Evolutionary conservation across 768 basidiomycete species (phyloP), one percentile per base, ranked within the genome.

Genomic region (Pleurotus salmoneostramineus): DNA sequence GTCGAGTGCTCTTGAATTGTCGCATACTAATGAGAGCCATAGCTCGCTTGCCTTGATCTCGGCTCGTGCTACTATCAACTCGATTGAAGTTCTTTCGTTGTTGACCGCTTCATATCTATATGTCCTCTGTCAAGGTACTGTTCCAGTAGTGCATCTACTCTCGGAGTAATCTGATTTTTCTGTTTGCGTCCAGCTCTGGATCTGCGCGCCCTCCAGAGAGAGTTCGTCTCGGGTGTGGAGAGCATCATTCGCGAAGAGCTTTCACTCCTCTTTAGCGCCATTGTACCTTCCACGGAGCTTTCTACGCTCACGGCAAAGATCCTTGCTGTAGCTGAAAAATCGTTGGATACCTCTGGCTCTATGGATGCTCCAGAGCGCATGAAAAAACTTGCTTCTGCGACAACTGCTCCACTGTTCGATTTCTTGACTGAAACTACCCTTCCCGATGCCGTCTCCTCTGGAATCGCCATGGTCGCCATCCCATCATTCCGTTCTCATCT

Each of bases 1-100:
- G 36, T 32, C 37, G 10, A 27, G 21, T 11, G 49, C 52, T 46
- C 10, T 14, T 10, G 12, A 49, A 11, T 54, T 52, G 43, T 45
- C 34, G 6, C 27, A 46, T 61, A 7, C 59, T 67, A 15, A 66
- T 60, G 45, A 52, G 62, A 44, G 43, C 61, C 36, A 52, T 56
- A 91, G 89, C 69, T 93, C 91, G 4, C 77, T 95, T 56, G 93
- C 93, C 0, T 74, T 95, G 61, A 85, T 94, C 56, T 93, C 91
- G 14, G 91, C 84, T 21, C 85, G 93, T 40, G 87, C 87, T 31
- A 93, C 93, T 0, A 74, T 92, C 63, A 83, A 82, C 64, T 83
- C 93, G 11, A 77, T 92, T 12, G 90, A 94, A 59, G 86, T 93
- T 2, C 78, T 93, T 51, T 83, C 89, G 2, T 77, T 91, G 62